A percentile compares a stretch with the other conserved stretches of the same genome.
Conservation (phyloP, 805 yeast genomes). For the Gaillardinia entomophila region DNA sequence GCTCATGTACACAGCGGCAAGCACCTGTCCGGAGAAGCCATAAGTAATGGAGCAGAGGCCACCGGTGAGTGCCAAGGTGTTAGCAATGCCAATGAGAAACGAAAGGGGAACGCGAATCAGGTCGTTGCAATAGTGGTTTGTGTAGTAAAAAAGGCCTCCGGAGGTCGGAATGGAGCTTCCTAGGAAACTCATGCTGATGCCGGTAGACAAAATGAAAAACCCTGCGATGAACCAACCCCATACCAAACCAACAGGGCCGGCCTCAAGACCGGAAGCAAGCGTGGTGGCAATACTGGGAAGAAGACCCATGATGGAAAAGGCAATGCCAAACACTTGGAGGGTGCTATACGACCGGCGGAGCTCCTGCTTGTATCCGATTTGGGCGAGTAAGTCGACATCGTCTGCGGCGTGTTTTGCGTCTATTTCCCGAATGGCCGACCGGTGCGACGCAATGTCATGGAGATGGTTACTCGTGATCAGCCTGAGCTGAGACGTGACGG, state of each 20-base stretch:
- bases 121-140: slow-evolving; percentile 61
- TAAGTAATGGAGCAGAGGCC: slow-evolving; percentile 25
- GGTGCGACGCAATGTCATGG: not conserved
- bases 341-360: slow-evolving; percentile 22
- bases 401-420: slow-evolving; percentile 3
- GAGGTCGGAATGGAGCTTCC: slow-evolving; percentile 70
- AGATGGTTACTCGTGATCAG: not conserved
- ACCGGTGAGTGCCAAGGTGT: slow-evolving; percentile 25
- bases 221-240: slow-evolving; percentile 45
- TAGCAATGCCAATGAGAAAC: slow-evolving; percentile 19
- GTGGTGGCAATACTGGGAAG: slow-evolving; percentile 25
- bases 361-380: slow-evolving; percentile 30
- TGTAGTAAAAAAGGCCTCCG: slow-evolving; percentile 71
- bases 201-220: slow-evolving; percentile 50
- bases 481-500: not conserved
- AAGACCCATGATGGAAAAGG: slow-evolving; percentile 30
- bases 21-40: slow-evolving; percentile 23
- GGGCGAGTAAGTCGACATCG: slow-evolving; percentile 24
- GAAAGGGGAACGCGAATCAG: slow-evolving; percentile 40
- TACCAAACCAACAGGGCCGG: slow-evolving; percentile 25
- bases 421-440: slow-evolving; percentile 4
- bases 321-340: slow-evolving; percentile 28
- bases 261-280: slow-evolving; percentile 16
- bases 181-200: slow-evolving; percentile 58
- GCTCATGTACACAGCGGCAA: slow-evolving; percentile 21